phyloP scores from a whole-genome alignment of 2,329 filamentous ascomycete genomes.

The Hypocreales sp. region DNA sequence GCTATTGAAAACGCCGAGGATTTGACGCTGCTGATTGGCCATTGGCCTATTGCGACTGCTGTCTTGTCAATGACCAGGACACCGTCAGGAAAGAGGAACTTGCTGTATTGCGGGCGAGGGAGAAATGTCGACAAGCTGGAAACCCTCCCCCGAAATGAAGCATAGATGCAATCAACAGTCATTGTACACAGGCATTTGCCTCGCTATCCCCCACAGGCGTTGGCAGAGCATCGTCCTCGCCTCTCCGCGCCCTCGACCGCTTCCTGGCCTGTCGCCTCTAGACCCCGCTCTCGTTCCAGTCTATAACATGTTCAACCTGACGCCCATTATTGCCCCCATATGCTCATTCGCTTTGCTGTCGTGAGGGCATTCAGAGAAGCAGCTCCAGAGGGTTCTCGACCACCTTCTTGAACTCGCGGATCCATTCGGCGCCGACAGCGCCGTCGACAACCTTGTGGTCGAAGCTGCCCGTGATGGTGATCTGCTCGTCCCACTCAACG shows the following conservation, averaged over 20 bases:
- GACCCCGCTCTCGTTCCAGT: conserved; percentile 1
- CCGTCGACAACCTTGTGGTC: conserved; percentile 99
- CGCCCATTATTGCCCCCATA: conserved; percentile 1
- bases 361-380: conserved; percentile 48
- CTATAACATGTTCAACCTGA: conserved; percentile 7
- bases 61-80: no score
- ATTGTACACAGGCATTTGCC: conserved; percentile 24
- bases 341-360: not conserved
- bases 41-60: no score
- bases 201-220: conserved; percentile 9
- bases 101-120: conserved; percentile 7
- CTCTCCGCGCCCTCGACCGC: not conserved
- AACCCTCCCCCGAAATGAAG: conserved; percentile 15
- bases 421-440: conserved; percentile 91
- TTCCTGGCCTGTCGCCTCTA: not conserved
- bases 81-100: no score
- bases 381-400: conserved; percentile 95
- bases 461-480: conserved; percentile 86
- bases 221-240: conserved; percentile 1
- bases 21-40: no score
- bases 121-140: conserved; percentile 13
- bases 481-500: conserved; percentile 93
- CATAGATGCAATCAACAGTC: conserved; percentile 25
- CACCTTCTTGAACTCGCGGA: conserved; percentile 92
- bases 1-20: no score